These are phyloP conservation scores for Colletotrichum brevisporum DNA, from an alignment of 2,329 filamentous ascomycete species.

Conservation along the genomic window DNA sequence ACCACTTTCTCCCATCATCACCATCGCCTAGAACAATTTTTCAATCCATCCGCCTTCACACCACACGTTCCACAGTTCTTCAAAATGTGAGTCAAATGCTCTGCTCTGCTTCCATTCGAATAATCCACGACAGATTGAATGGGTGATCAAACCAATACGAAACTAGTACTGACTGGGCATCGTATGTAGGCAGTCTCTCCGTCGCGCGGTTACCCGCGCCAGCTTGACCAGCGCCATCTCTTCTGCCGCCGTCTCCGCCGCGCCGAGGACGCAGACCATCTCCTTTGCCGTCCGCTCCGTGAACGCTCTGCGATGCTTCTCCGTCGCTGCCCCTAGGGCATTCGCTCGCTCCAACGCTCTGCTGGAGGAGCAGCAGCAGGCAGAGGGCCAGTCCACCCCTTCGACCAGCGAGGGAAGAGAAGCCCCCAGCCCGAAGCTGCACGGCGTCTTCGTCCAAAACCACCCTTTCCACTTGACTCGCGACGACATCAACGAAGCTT, in stretches of 20 bases:
- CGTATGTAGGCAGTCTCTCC: constrained; percentile 35
- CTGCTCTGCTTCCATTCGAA: background rate
- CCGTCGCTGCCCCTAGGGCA: constrained; percentile 17
- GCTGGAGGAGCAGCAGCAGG: constrained; percentile 21
- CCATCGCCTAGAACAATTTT: background rate
- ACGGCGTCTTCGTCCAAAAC: constrained; percentile 74
- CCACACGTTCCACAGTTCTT: background rate
- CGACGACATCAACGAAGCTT: constrained; percentile 71
- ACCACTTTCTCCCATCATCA: background rate
- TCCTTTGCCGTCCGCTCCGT: constrained; percentile 28
- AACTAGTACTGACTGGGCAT: constrained; percentile 16
- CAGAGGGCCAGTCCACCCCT: constrained; percentile 44
- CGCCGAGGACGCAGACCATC: constrained; percentile 34
- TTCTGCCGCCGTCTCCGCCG: constrained; percentile 16
- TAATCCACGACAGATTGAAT: too few relatives aligned
- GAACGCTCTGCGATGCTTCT: constrained; percentile 22
- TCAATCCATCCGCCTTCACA: background rate
- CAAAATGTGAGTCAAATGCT: constrained; percentile 20
- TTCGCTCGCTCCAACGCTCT: constrained; percentile 27
- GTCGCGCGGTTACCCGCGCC: constrained; percentile 36
- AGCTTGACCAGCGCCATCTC: constrained; percentile 30
- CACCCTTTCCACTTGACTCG: constrained; percentile 77
- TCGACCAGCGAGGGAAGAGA: background rate
- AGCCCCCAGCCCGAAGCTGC: background rate
- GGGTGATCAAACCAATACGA: background rate